Conservation (phyloP, 2,329 filamentous ascomycete species). For the Ophiostoma perfectum region DNA sequence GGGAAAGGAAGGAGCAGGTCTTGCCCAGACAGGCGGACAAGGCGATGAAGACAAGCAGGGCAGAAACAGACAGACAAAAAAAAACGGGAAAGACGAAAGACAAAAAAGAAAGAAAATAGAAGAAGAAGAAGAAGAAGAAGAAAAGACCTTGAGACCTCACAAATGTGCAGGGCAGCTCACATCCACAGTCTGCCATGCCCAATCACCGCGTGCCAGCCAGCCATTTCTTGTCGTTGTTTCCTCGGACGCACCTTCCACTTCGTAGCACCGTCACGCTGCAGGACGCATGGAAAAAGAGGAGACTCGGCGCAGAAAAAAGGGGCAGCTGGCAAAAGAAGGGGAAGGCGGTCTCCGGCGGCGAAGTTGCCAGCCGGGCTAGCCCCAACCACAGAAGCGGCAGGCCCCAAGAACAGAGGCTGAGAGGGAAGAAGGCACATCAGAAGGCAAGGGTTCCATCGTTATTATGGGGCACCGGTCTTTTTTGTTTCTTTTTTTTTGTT, state of each 20-base stretch:
- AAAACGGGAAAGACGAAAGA: background rate
- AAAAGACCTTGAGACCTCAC: no score
- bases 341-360: background rate
- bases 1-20: background rate
- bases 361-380: background rate
- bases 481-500: background rate
- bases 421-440: background rate
- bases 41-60: background rate
- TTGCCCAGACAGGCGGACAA: background rate
- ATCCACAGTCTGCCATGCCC: background rate
- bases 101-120: background rate
- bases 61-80: background rate
- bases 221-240: background rate
- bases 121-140: no score
- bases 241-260: background rate
- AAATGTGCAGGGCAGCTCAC: no score
- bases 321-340: constrained; percentile 5
- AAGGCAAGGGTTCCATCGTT: background rate
- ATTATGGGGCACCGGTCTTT: background rate
- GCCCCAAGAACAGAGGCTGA: background rate
- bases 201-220: constrained; percentile 1
- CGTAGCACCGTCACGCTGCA: constrained; percentile 6
- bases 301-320: constrained; percentile 14
- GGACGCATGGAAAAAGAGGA: constrained; percentile 4
- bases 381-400: background rate